Conservation (phyloP, 345 rosid genomes). For the Gossypium longicalyx region DNA sequence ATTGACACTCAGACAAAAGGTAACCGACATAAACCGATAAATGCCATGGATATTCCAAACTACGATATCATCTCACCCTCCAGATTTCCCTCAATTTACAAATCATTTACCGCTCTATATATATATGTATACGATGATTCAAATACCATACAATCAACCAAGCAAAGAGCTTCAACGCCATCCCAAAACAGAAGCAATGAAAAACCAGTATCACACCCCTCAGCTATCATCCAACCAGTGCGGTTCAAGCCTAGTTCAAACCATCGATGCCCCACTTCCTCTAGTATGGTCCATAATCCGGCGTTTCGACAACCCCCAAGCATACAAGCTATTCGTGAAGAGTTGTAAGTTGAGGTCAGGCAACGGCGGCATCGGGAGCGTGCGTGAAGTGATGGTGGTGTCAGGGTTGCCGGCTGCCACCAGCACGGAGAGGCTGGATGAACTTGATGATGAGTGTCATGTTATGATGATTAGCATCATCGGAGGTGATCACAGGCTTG, state of each 20-base stretch:
- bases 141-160: neutral
- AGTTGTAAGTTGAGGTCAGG: slow-evolving; percentile 44
- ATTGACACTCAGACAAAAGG: neutral
- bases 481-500: slow-evolving; percentile 64
- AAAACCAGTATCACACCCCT: slow-evolving; percentile 3
- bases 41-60: neutral
- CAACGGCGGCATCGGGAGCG: slow-evolving; percentile 37
- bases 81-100: neutral
- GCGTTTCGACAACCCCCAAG: slow-evolving; percentile 58
- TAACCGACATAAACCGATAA: slow-evolving; percentile 1
- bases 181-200: slow-evolving; percentile 16
- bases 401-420: slow-evolving; percentile 53
- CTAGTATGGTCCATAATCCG: slow-evolving; percentile 69
- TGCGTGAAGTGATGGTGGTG: slow-evolving; percentile 46
- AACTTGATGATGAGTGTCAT: slow-evolving; percentile 58
- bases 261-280: slow-evolving; percentile 53
- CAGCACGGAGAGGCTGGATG: slow-evolving; percentile 60
- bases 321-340: slow-evolving; percentile 59
- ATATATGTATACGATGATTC: neutral
- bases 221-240: slow-evolving; percentile 37
- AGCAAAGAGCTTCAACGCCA: neutral
- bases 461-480: slow-evolving; percentile 53
- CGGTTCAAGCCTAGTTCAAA: slow-evolving; percentile 38
- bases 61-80: neutral
- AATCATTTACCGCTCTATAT: neutral